Percentiles rank a stretch among this genome's conserved stretches.
These are phyloP conservation scores for Candida vaughaniae DNA, from an alignment of 805 yeast species.

Conservation along the genomic window DNA sequence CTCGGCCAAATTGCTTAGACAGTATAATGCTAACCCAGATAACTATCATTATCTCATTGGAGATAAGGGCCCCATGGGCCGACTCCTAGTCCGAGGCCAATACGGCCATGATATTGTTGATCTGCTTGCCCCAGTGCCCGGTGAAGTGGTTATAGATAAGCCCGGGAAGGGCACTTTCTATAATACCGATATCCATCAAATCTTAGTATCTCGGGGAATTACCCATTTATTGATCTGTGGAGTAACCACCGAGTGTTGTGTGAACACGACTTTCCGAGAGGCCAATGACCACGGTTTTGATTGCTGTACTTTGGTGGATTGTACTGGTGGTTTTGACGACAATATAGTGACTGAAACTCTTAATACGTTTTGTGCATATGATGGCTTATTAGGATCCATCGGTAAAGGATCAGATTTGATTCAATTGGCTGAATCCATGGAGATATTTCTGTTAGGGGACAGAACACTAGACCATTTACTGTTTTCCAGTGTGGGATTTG, in stretches of 20 bases:
- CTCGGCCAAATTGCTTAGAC: slow-evolving; percentile 7
- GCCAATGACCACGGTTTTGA: slow-evolving; percentile 14
- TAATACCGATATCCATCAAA: slow-evolving; percentile 11
- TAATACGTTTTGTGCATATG: slow-evolving; percentile 12
- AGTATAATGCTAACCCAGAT: slow-evolving; percentile 8
- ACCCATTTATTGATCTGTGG: slow-evolving; percentile 12
- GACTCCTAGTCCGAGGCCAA: slow-evolving; percentile 10
- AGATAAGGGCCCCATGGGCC: slow-evolving; percentile 12
- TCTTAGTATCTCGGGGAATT: slow-evolving; percentile 12
- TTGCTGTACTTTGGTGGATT: slow-evolving; percentile 11
- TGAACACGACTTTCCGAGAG: slow-evolving; percentile 12
- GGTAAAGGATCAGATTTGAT: slow-evolving; percentile 11
- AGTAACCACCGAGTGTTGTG: slow-evolving; percentile 15
- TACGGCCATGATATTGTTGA: slow-evolving; percentile 11
- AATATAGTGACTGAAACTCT: slow-evolving; percentile 7
- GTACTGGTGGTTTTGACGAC: slow-evolving; percentile 10
- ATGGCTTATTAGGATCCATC: slow-evolving; percentile 26
- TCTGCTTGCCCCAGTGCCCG: slow-evolving; percentile 4
- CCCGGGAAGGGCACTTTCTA: slow-evolving; percentile 14
- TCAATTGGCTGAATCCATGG: background rate
- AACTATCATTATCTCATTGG: slow-evolving; percentile 10
- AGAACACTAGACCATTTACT: too few relatives aligned
- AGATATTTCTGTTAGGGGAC: background rate
- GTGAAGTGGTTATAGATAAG: slow-evolving; percentile 12
- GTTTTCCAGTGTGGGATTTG: background rate